phyloP scores from a whole-genome alignment of 1,139 yeast genomes.

The Sugiyamaella sp. region DNA sequence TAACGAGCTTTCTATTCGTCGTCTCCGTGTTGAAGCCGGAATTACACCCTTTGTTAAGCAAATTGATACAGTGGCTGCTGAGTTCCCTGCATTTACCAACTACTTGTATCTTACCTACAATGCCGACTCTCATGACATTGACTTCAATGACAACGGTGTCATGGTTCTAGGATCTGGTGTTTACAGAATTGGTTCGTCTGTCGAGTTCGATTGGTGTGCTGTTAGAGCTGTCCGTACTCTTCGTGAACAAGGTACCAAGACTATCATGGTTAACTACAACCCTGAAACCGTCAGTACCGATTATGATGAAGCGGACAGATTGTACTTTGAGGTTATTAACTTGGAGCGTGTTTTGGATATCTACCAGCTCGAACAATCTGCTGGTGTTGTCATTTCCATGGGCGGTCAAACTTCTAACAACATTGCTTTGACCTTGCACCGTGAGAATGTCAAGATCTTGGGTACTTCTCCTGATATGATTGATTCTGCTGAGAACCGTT shows the following conservation, averaged over 20 bases:
- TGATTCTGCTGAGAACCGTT: slow-evolving; percentile 97
- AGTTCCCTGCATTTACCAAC: slow-evolving; percentile 96
- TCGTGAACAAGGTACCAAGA: slow-evolving; percentile 83
- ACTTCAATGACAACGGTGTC: slow-evolving; percentile 82
- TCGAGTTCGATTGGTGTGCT: slow-evolving; percentile 96
- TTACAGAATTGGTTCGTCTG: slow-evolving; percentile 92
- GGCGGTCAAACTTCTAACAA: slow-evolving; percentile 99
- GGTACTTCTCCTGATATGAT: slow-evolving; percentile 99
- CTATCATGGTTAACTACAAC: slow-evolving; percentile 96
- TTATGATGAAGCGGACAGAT: slow-evolving; percentile 97
- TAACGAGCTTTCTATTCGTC: slow-evolving; percentile 90
- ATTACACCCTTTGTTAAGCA: slow-evolving; percentile 93
- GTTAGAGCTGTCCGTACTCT: slow-evolving; percentile 94
- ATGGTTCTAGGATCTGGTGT: slow-evolving; percentile 95
- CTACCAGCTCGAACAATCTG: slow-evolving; percentile 86
- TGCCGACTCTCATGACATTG: slow-evolving; percentile 85
- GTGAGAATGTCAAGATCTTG: slow-evolving; percentile 91
- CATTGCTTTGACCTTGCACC: slow-evolving; percentile 89
- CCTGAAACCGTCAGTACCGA: slow-evolving; percentile 99
- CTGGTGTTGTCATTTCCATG: slow-evolving; percentile 95
- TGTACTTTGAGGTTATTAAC: slow-evolving; percentile 94
- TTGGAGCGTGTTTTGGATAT: slow-evolving; percentile 95
- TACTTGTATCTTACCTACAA: slow-evolving; percentile 94
- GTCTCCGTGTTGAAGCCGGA: slow-evolving; percentile 86
- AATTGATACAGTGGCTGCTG: slow-evolving; percentile 98